phyloP scores from a whole-genome alignment of 129 eudicot genomes.

The Gnaphalium uliginosum region DNA sequence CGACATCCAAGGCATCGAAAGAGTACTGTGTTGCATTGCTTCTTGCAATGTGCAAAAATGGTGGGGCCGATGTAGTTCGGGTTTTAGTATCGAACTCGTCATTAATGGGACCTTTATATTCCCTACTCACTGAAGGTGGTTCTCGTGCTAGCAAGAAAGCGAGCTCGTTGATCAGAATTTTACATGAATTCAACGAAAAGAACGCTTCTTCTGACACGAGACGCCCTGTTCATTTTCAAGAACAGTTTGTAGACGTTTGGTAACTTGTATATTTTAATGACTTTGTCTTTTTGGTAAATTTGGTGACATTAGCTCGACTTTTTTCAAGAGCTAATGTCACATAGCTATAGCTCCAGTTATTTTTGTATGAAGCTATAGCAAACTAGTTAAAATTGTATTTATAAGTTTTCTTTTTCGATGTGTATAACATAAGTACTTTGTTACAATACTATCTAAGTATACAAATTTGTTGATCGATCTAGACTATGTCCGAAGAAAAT shows the following conservation, averaged over 20 bases:
- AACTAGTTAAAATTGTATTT: conserved; percentile 8
- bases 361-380: conserved; percentile 51
- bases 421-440: conserved; percentile 24
- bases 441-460: conserved; percentile 15
- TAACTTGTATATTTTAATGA: conserved; percentile 26
- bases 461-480: conserved; percentile 9
- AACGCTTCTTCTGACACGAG: conserved; percentile 42
- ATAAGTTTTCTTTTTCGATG: background rate
- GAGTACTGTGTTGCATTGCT: conserved; percentile 56
- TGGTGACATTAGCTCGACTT: conserved; percentile 47
- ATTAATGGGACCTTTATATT: conserved; percentile 64
- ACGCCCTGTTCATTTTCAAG: conserved; percentile 37
- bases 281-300: conserved; percentile 4
- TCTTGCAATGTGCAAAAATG: conserved; percentile 62
- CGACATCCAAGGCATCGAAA: conserved; percentile 42
- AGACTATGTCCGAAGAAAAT: conserved; percentile 29
- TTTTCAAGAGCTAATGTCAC: conserved; percentile 56
- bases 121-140: conserved; percentile 60
- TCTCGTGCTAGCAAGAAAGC: conserved; percentile 69
- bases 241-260: conserved; percentile 66
- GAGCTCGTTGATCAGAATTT: conserved; percentile 59
- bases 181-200: conserved; percentile 59
- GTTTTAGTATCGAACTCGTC: conserved; percentile 79
- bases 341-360: conserved; percentile 37
- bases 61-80: conserved; percentile 75